Conservation (phyloP, 2,329 filamentous ascomycete genomes). For the Drechslerella coelobrocha region DNA sequence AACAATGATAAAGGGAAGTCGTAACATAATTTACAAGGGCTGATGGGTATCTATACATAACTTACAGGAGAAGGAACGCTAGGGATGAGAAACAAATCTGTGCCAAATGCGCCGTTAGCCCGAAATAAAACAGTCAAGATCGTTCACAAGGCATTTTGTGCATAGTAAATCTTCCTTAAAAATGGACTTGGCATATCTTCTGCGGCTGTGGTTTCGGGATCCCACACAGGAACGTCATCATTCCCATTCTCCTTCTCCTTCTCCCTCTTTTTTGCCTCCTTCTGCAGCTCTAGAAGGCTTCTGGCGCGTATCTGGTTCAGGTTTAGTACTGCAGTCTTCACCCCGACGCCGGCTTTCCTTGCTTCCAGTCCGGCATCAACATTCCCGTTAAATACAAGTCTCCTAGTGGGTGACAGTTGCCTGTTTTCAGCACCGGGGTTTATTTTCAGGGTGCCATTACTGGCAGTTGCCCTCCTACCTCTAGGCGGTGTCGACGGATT, state of each 20-base stretch:
- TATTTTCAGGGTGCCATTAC: conserved; percentile 24
- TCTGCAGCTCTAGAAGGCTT: conserved; percentile 23
- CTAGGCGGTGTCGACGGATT: conserved; percentile 43
- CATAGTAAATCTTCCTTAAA: conserved; percentile 4
- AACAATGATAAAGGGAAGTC: neutral
- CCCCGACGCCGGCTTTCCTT: conserved; percentile 16
- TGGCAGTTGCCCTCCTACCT: conserved; percentile 26
- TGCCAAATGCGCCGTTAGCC: neutral
- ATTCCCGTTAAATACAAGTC: conserved; percentile 14
- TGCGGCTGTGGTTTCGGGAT: conserved; percentile 11
- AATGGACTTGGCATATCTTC: conserved; percentile 44
- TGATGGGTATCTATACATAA: neutral
- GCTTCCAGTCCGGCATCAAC: conserved; percentile 5
- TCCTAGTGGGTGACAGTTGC: conserved; percentile 34
- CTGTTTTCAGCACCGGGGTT: conserved; percentile 43
- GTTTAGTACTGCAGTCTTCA: conserved; percentile 23
- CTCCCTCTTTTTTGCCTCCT: conserved; percentile 10
- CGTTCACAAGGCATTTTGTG: neutral
- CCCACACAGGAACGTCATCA: conserved; percentile 30
- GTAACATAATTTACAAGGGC: neutral
- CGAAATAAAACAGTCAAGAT: neutral
- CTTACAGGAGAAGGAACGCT: neutral
- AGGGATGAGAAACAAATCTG: neutral
- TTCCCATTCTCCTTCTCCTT: conserved; percentile 33
- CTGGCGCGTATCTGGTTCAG: conserved; percentile 18